A percentile compares a stretch with the other conserved stretches of the same genome.
Conservation (phyloP, 768 basidiomycete genomes). For the Boletus edulis region DNA sequence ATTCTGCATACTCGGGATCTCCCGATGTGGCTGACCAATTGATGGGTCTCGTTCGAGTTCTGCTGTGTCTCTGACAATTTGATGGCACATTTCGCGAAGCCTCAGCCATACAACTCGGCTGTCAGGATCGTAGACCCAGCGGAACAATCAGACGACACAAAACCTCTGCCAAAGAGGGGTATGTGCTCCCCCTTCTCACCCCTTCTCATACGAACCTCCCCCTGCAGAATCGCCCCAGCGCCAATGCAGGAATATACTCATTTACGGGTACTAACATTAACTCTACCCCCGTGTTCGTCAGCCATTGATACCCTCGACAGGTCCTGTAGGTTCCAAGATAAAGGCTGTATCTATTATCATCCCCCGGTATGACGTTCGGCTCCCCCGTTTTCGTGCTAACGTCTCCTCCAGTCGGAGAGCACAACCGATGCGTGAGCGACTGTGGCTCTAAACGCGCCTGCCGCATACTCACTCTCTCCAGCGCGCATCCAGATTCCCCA, state of each 20-base stretch:
- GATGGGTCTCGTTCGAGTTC: constrained; percentile 10
- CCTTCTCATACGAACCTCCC: constrained; percentile 3
- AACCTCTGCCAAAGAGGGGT: constrained; percentile 55
- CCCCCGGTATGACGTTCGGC: constrained; percentile 49
- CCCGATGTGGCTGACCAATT: constrained; percentile 22
- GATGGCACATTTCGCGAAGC: constrained; percentile 72
- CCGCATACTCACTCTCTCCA: constrained; percentile 16
- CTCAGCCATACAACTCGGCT: constrained; percentile 55
- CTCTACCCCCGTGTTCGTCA: not conserved
- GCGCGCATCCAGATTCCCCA: constrained; percentile 46
- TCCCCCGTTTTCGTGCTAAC: constrained; percentile 12
- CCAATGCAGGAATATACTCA: constrained; percentile 88
- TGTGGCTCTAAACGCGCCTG: not conserved
- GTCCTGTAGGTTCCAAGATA: constrained; percentile 81
- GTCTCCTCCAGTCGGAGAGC: constrained; percentile 17
- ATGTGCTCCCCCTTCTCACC: constrained; percentile 21
- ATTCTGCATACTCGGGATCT: too few relatives aligned
- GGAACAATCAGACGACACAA: constrained; percentile 39
- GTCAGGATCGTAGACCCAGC: constrained; percentile 71
- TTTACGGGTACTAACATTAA: constrained; percentile 66
- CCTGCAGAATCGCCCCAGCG: constrained; percentile 63
- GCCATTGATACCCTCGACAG: constrained; percentile 36
- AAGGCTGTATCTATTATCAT: constrained; percentile 83
- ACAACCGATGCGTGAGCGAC: constrained; percentile 27
- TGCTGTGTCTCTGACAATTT: constrained; percentile 7